Base-by-base conservation (phyloP, 2,329 filamentous ascomycete genomes). In the Calonectria leucothoes region DNA sequence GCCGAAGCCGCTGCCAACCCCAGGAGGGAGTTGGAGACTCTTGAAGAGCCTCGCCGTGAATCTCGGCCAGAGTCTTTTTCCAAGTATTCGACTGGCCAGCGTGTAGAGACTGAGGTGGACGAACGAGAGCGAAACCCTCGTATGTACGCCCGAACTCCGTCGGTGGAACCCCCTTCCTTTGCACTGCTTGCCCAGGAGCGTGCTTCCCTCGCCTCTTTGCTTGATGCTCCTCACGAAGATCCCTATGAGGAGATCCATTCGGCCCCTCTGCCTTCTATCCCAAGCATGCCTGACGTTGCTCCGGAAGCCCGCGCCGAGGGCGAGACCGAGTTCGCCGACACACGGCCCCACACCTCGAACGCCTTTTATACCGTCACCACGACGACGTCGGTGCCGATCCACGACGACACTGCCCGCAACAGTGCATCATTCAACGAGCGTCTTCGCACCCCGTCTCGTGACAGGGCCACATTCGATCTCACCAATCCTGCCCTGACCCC, bases 401-500 rank as follows among this genome's bases (percentile, higher is more conserved):
- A 86, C 39, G 88, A 88, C 69, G 88, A 88, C 69, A 85, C 82
- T 55, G 78, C 68, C 11, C 77, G 76, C 29, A 76, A 82, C 29
- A 83, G 84, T 69, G 85, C 87, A 0, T 86, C 83, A n/a, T 85
- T 89, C 67, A 83, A 83, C 42, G 84, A 86, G 76, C 85, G 86
- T 39, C 82, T 88, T 15, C 86, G 86, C 64, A 89, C 87, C 1
- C 87, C 87, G 1, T 87, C 85, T 5, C 82, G 80, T 52, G 82
- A 81, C 59, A 85, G 83, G 75, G 82, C 77, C 70, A 85, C 82
- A 68, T 91, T 91, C 77, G 90, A 91, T 81, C 81, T 86, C 49
- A 89, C 84, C 73, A 89, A 92, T 81, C 89, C 90, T 25, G 91
- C 91, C 12, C 82, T 93, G 73, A 92, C 89, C 51, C 91, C 91